Conservation (phyloP, 164 flowering plant genomes). For the Platanus orientalis region DNA sequence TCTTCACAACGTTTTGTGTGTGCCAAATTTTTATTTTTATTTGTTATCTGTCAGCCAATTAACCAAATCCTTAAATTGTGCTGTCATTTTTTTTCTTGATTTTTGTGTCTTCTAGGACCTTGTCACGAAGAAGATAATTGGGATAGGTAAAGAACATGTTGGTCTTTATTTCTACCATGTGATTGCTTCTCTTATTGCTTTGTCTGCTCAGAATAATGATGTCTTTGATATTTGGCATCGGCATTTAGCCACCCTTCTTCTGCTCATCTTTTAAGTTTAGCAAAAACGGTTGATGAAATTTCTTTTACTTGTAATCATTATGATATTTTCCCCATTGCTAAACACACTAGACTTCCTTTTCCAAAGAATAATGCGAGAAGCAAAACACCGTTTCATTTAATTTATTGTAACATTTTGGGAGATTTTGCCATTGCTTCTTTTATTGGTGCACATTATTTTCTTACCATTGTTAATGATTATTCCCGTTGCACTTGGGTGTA, state of each 20-base stretch:
- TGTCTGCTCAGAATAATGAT: too few species aligned
- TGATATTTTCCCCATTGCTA: background rate
- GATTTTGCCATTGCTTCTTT: background rate
- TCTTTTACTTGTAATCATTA: background rate
- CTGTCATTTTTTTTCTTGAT: constrained; percentile 1
- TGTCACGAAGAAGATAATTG: constrained; percentile 10
- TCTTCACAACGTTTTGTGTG: background rate
- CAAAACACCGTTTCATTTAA: background rate
- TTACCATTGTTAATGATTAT: too few species aligned
- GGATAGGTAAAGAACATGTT: background rate
- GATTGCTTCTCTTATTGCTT: too few species aligned
- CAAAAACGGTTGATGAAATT: too few species aligned
- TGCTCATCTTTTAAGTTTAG: background rate
- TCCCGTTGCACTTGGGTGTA: background rate
- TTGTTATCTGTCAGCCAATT: constrained; percentile 5
- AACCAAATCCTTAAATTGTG: constrained; percentile 5
- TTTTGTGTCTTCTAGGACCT: constrained; percentile 11
- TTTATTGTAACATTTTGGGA: background rate
- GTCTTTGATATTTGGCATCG: background rate
- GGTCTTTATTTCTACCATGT: too few species aligned
- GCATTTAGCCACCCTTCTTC: background rate
- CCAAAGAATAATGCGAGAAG: background rate
- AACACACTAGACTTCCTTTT: background rate
- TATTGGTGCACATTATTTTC: background rate
- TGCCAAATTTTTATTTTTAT: background rate